These are phyloP conservation scores for Phallus indusiatus DNA, from an alignment of 768 basidiomycete genomes.

Conservation along the genomic window DNA sequence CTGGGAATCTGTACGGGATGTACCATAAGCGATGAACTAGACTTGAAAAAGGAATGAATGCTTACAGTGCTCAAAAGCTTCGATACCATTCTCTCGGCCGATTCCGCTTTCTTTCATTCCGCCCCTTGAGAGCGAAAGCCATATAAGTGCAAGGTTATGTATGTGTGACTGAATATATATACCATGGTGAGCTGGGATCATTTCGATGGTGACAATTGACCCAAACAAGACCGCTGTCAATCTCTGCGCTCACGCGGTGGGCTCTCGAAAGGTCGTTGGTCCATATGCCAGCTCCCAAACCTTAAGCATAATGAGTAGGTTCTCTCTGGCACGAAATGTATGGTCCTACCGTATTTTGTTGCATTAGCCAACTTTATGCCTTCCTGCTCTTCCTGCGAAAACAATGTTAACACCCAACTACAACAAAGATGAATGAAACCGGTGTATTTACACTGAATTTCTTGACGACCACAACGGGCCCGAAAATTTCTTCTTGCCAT, in stretches of 20 bases:
- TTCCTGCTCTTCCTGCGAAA: conserved; percentile 46
- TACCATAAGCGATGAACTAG: neutral
- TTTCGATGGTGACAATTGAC: conserved; percentile 86
- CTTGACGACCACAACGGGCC: conserved; percentile 70
- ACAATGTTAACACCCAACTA: neutral
- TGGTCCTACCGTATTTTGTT: conserved; percentile 42
- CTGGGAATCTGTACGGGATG: conserved; percentile 52
- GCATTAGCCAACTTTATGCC: conserved; percentile 63
- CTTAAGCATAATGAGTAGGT: conserved; percentile 17
- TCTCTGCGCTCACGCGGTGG: conserved; percentile 58
- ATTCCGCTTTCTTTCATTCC: conserved; percentile 88
- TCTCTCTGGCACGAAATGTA: neutral
- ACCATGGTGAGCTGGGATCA: conserved; percentile 86
- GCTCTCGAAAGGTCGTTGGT: conserved; percentile 65
- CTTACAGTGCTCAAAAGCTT: conserved; percentile 73
- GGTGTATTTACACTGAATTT: conserved; percentile 36
- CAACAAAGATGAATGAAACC: neutral
- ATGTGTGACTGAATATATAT: conserved; percentile 18
- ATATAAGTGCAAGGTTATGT: neutral
- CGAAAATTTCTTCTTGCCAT: conserved; percentile 82
- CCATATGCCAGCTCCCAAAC: conserved; percentile 76
- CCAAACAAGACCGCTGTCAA: conserved; percentile 77
- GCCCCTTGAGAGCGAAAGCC: conserved; percentile 40
- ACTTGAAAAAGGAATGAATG: neutral
- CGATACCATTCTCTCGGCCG: conserved; percentile 77